phyloP scores from a whole-genome alignment of 2,329 filamentous ascomycete genomes.

The Stachybotrys chlorohalonatus region DNA sequence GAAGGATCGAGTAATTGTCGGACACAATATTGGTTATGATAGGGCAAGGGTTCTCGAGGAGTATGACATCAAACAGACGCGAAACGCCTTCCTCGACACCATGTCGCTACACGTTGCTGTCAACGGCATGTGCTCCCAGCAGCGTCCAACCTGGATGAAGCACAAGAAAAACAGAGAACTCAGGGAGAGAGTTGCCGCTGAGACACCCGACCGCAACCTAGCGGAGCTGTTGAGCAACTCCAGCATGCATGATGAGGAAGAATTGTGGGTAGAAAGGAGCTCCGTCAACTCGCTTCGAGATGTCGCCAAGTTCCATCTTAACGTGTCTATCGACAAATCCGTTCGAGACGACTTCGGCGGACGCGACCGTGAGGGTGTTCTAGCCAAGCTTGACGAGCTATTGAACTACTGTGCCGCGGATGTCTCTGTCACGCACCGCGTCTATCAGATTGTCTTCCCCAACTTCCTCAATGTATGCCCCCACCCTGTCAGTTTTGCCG shows the following conservation, averaged over 20 bases:
- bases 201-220: constrained; percentile 63
- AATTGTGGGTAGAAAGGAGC: constrained; percentile 90
- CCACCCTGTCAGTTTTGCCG: constrained; percentile 94
- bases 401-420: constrained; percentile 93
- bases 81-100: constrained; percentile 85
- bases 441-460: constrained; percentile 91
- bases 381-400: constrained; percentile 67
- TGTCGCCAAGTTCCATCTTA: constrained; percentile 92
- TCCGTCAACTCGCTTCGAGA: constrained; percentile 92
- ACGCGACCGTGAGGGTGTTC: constrained; percentile 62
- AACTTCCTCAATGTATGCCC: constrained; percentile 85
- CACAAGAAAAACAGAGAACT: constrained; percentile 85
- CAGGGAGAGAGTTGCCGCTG: constrained; percentile 66
- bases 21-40: constrained; percentile 95
- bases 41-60: constrained; percentile 82
- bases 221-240: constrained; percentile 60
- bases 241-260: constrained; percentile 76
- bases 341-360: constrained; percentile 80
- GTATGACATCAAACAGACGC: constrained; percentile 73
- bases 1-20: constrained; percentile 69
- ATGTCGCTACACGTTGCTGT: constrained; percentile 98
- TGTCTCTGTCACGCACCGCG: constrained; percentile 82
- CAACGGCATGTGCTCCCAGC: constrained; percentile 97
- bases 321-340: constrained; percentile 84
- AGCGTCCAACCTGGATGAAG: constrained; percentile 95